Conservation (phyloP, 2,329 filamentous ascomycete species). For the Hyphodiscus sp. region DNA sequence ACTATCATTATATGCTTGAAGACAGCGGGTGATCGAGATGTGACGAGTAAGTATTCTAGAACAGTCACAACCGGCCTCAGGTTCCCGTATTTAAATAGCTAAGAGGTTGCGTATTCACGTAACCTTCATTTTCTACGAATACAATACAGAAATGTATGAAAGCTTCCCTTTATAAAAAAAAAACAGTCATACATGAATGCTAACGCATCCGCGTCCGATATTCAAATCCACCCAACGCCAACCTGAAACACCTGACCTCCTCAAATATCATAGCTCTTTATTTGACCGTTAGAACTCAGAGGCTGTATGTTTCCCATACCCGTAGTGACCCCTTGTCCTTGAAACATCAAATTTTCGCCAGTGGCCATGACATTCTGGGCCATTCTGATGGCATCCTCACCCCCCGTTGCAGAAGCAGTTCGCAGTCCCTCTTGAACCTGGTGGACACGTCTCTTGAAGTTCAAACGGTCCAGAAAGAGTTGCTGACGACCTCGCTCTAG, state of each 20-base stretch:
- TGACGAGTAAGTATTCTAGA: too few relatives aligned
- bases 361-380: conserved; percentile 28
- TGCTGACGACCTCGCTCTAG: conserved; percentile 88
- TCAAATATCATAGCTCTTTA: conserved; percentile 39
- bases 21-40: too few relatives aligned
- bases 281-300: conserved; percentile 46
- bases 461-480: conserved; percentile 84
- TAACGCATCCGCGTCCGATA: conserved; percentile 15
- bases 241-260: conserved; percentile 14
- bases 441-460: conserved; percentile 80
- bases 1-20: too few relatives aligned
- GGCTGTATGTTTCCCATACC: conserved; percentile 43
- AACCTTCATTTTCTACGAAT: conserved; percentile 16
- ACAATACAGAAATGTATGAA: conserved; percentile 10
- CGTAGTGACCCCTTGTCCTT: conserved; percentile 38
- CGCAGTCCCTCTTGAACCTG: conserved; percentile 74
- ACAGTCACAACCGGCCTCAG: too few relatives aligned
- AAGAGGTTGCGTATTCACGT: conserved; percentile 1
- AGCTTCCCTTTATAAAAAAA: not conserved
- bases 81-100: too few relatives aligned
- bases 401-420: conserved; percentile 35
- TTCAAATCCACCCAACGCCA: conserved; percentile 25
- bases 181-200: not conserved
- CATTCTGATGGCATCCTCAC: conserved; percentile 30
- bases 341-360: conserved; percentile 46